Evolutionary conservation across 1,139 yeast genomes (phyloP), one percentile per base, ranked within the genome.

Genomic region (Kodamaea plutei): DNA sequence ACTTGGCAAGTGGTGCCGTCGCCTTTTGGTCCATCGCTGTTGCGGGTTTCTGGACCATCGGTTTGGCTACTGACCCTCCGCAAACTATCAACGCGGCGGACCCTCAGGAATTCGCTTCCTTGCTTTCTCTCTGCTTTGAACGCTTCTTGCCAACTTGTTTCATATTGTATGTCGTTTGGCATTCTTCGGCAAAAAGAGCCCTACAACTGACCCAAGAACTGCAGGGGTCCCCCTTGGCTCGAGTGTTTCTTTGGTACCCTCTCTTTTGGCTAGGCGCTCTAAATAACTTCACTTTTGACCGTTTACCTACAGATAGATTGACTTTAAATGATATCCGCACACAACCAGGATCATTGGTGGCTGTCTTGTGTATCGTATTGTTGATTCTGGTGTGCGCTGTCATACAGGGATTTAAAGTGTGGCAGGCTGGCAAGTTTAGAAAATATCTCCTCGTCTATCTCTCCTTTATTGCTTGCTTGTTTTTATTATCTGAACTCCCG

Each of bases 1-100:
- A 68, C 52, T 47, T 80, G 27, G 70, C 68, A 10, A 64, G 72
- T 20, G 80, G 89, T 0, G 51, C 65, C 0, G 61, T 73, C 2
- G 71, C 78, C 5, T 84, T 66, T 49, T 82, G 91, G 87, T 64
- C 74, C 1, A 53, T 74, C 11, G 64, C 70, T 25, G 49, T 76
- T 2, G 75, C 76, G n/a, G 95, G 94, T 0, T 88, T 83, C 56
- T 85, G 96, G 95, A 84, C 94, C 0, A 76, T 89, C 23, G 61
- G 79, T 2, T 54, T 89, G 20, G 82, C 87, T 0, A 70, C 93
- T 9, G 96, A 91, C 46, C 96, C 96, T 1, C 96, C 96, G 0
- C 39, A 73, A 6, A 48, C 60, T 3, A 74, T 75, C 1, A 76
- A 80, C 35, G 76, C 82, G 0, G 58, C 63, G 15, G 70, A 69